Base-by-base conservation (phyloP, 169 alveolate genomes). In the Fabrea salina region DNA sequence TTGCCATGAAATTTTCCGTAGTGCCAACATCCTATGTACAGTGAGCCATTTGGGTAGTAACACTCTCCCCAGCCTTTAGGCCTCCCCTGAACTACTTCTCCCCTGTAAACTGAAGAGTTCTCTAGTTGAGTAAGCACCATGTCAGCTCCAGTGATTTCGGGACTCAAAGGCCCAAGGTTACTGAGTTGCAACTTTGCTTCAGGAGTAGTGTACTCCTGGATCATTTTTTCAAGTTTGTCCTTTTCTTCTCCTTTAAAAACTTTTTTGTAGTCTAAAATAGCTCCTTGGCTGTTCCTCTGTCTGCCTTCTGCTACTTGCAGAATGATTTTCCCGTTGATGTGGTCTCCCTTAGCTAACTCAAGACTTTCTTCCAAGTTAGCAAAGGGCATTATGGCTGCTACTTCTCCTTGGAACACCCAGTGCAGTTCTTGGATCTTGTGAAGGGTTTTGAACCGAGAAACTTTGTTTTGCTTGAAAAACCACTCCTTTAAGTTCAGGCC, bases 401-500 rank as follows among this genome's bases (percentile, higher is more conserved):
- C 27, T 5, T 19, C 27, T 19, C 3, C 19, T 4, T 51, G 4
- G 30, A 64, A 64, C 16, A 64, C 75, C 37, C 35, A 64, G 30
- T 30, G 16, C 5, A 64, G 33, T 35, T 40, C 41, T 64, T 64
- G 75, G 75, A 64, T 64, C 41, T 40, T 25, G 5, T 64, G 27
- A n/a, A 35, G 41, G 51, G 35, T 39, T 40, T 64, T 64, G 3
- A 19, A 25, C 41, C 75, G 0, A 19, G 35, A 39, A 16, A 32
- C 19, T 22, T 25, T 16, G 16, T 33, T 16, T 40, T 39, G 41
- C 19, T 64, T 33, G 16, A 39, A 33, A n/a, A 64, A 64, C 50
- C 75, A 64, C 41, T 64, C 32, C 4, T 64, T 64, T 8, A 64
- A 41, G 33, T 33, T 37, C 7, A 64, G 30, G 19, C 66, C 66